Conservation (phyloP, 495 filamentous ascomycete species). For the Thermochaetoides thermophila region DNA sequence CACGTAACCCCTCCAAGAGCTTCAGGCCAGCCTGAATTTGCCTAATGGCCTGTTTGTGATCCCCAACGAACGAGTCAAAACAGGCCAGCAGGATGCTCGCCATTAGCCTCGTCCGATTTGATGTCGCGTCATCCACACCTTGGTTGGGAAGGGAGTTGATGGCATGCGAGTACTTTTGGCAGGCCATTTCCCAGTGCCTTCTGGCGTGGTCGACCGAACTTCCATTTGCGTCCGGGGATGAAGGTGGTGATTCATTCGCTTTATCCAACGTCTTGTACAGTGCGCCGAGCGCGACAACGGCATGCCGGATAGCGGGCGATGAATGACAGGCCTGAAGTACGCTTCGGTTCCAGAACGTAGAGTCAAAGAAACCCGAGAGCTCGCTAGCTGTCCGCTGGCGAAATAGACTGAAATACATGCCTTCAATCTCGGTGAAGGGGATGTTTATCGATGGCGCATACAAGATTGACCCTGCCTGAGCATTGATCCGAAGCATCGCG, state of each 20-base stretch:
- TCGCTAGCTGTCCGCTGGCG: constrained; percentile 40
- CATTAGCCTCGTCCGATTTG: constrained; percentile 32
- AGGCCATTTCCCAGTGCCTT: constrained; percentile 30
- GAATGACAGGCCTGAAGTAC: constrained; percentile 46
- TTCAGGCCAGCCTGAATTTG: constrained; percentile 32
- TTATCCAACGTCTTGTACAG: constrained; percentile 46
- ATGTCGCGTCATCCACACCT: constrained; percentile 17
- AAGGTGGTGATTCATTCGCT: constrained; percentile 32
- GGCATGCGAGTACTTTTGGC: constrained; percentile 31
- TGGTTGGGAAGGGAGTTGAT: constrained; percentile 20
- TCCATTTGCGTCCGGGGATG: constrained; percentile 20
- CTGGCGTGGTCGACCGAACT: constrained; percentile 20
- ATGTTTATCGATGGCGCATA: constrained; percentile 23
- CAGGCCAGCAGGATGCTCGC: constrained; percentile 33
- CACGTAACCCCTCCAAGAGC: constrained; percentile 29
- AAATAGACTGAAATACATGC: constrained; percentile 45
- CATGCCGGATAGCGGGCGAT: constrained; percentile 48
- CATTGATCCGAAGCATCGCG: constrained; percentile 17
- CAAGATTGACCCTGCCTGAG: constrained; percentile 6
- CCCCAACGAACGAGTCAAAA: constrained; percentile 37
- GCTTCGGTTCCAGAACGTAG: constrained; percentile 43
- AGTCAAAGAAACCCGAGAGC: constrained; percentile 47
- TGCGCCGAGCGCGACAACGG: constrained; percentile 48
- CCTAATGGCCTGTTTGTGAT: constrained; percentile 32
- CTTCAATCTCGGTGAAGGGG: constrained; percentile 30